Percentiles rank a stretch among this genome's conserved stretches.
Conservation (phyloP, 2,329 filamentous ascomycete genomes). For the Aspergillus novofumigatus region DNA sequence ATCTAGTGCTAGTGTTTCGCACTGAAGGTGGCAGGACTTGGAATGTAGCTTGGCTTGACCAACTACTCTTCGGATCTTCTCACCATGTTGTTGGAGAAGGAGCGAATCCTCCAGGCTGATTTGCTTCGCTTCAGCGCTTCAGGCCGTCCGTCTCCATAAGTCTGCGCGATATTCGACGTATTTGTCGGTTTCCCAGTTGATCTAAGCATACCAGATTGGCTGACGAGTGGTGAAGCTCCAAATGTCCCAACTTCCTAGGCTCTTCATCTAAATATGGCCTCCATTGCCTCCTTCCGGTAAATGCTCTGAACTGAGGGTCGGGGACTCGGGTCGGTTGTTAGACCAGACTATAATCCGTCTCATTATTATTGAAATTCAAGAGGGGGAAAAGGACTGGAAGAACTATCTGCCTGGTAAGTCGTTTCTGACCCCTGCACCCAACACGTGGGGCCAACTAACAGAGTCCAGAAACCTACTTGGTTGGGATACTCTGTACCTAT, state of each 20-base stretch:
- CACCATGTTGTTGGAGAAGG: not conserved
- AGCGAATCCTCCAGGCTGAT: not conserved
- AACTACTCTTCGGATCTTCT: not conserved
- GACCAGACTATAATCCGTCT: no score
- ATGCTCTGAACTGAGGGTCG: not conserved
- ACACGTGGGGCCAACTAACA: conserved; percentile 11
- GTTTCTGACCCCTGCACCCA: conserved; percentile 8
- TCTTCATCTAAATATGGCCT: not conserved
- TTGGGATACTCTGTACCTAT: not conserved
- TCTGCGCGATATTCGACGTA: not conserved
- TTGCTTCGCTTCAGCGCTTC: not conserved
- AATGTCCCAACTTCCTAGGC: not conserved
- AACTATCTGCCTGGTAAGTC: not conserved
- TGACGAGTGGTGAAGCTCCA: not conserved
- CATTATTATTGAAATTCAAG: not conserved
- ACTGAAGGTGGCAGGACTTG: no score
- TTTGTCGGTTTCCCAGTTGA: not conserved
- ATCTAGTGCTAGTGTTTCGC: no score
- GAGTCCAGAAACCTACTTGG: not conserved
- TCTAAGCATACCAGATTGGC: no score
- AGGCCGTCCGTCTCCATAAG: not conserved
- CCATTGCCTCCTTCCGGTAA: not conserved
- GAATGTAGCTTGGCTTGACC: not conserved
- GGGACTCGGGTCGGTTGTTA: no score
- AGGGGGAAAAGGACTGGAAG: no score